Base-by-base conservation (phyloP, 2,329 filamentous ascomycete genomes). In the Calycina herbarum region DNA sequence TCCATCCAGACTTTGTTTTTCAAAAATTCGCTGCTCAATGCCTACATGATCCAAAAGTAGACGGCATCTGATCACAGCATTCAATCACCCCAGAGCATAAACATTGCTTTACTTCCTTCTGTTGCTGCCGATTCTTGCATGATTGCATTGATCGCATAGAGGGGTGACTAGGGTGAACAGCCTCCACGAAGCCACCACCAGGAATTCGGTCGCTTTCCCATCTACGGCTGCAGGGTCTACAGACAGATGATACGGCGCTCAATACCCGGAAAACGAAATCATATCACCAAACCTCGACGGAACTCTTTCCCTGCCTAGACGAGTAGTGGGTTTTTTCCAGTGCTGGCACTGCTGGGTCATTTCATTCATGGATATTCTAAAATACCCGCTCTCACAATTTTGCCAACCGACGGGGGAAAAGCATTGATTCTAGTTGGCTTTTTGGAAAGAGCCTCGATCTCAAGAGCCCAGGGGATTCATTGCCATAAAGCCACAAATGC, bases 401-500 rank as follows among this genome's bases (percentile, higher is more conserved):
- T 20, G 45, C 45, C n/a, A 24, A 51, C 42, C 15, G 42, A 11
- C n/a, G 42, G 15, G 42, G 42, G n/a, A 15, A 45, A 45, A 45
- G 13, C 40, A 45, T n/a, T n/a, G 13, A n/a, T n/a, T 45, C 10
- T 15, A 45, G 40, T 45, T 45, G 8, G 20, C 8, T 48, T 48
- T 48, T 48, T 8, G n/a, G 10, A 20, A 48, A 20, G 45, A 48
- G 45, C 45, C 45, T 24, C 27, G 27, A 35, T 29, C 54, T 31
- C 15, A 15, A 31, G 35, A 38, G 35, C 8, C 8, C 35, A 38
- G 35, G 35, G 35, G 35, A 38, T 38, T 38, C 35, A 38, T 13
- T 38, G 35, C 31, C 31, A 33, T 29, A 31, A 59, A 59, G 57
- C 57, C 57, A 59, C 57, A n/a, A 59, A 40, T 40, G 57, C 57